Evolutionary conservation across 2,329 filamentous ascomycete species (phyloP), one percentile per base, ranked within the genome.

Genomic region (Malbranchea zuffiana): DNA sequence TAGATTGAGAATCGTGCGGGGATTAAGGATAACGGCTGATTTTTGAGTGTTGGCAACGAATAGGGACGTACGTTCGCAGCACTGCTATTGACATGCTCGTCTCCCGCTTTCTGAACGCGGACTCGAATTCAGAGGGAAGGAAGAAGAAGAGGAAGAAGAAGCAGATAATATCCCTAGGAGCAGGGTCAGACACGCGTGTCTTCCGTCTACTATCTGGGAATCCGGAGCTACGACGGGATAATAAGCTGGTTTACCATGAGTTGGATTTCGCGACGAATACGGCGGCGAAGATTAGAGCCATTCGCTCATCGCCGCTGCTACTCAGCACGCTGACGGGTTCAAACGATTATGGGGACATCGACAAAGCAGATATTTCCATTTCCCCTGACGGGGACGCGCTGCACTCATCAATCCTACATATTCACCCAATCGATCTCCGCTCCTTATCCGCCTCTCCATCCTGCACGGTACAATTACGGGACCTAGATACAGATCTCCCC

Each of bases 1-100:
- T 6, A 5, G 4, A 5, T 12, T 31, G 11, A 15, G 15, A 5
- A 15, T 48, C 52, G 44, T 50, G 40, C 39, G 37, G 11, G 32
- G 28, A 46, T 30, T 40, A 35, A 25, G 12, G 24, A 16, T 17
- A n/a, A n/a, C 1, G 17, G 19, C n/a, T n/a, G n/a, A n/a, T n/a
- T n/a, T n/a, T n/a, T n/a, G n/a, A n/a, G n/a, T 39, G 23, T 29
- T 16, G 16, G n/a, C 19, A 16, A 31, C 6, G 6, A 13, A 32
- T 47, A 88, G 86, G 86, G 35, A 96, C 88, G n/a, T 96, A 95
- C 53, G 80, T 87, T 15, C 78, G 90, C 43, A 95, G 87, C 6
- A 74, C 72, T 4, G 83, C 82, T 16, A 78, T 98, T 45, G 86
- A 98, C 60, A 66, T 61, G 8, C 73, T 98, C 1, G 74, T 96